Conservation (phyloP, 352 stramenopile genomes). For the Globisporangium ultimum region DNA sequence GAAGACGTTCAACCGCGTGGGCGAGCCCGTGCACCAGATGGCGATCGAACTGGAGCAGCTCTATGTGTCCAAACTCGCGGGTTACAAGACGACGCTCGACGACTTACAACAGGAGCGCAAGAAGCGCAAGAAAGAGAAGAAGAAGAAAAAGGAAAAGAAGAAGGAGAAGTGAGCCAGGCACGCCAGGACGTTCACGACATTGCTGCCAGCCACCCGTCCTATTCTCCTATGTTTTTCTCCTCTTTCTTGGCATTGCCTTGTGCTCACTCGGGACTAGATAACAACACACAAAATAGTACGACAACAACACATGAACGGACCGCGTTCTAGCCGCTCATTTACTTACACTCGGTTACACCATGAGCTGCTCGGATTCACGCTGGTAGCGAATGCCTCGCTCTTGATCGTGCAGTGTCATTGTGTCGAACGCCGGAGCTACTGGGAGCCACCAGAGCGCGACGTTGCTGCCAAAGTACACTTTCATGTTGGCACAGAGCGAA, state of each 20-base stretch:
- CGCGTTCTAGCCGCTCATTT: too few species aligned
- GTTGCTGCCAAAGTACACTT: constrained; percentile 65
- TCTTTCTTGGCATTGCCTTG: not conserved
- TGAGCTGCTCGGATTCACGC: constrained; percentile 13
- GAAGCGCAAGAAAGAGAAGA: constrained; percentile 88
- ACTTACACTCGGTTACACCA: too few species aligned
- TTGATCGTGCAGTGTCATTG: constrained; percentile 10
- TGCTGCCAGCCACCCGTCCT: not conserved
- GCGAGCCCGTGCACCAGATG: constrained; percentile 83
- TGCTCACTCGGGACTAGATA: not conserved
- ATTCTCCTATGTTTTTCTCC: constrained; percentile 15
- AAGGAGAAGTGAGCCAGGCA: constrained; percentile 63
- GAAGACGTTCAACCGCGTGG: constrained; percentile 82
- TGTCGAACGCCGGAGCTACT: constrained; percentile 35
- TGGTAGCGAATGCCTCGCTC: constrained; percentile 42
- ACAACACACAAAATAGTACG: not conserved
- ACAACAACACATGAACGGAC: too few species aligned
- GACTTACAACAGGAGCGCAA: constrained; percentile 78
- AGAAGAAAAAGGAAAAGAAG: constrained; percentile 89
- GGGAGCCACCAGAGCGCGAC: constrained; percentile 57
- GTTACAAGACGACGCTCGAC: constrained; percentile 71
- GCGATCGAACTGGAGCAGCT: constrained; percentile 75
- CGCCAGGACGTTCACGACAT: not conserved
- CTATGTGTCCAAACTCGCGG: constrained; percentile 63
- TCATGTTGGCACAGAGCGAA: constrained; percentile 43